Evolutionary conservation across 768 basidiomycete genomes (phyloP), one percentile per base, ranked within the genome.

Genomic region (Wakefieldia striispora): DNA sequence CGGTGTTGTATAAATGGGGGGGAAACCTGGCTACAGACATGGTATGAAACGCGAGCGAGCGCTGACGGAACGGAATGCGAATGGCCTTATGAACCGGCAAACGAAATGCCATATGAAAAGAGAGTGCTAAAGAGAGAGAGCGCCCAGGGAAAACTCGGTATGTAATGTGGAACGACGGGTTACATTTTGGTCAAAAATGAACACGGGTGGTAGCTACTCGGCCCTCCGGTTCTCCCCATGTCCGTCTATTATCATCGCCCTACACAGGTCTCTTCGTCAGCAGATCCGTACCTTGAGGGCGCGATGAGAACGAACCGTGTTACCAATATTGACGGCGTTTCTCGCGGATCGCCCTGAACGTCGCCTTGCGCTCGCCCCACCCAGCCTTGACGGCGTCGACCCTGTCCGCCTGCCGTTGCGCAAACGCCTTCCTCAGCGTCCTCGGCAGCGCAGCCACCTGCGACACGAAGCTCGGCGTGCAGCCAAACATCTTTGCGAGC

Each of bases 291-390:
- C 8, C 29, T 2, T 11, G 11, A 33, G 3, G 1, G 33, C 14
- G 33, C 6, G 29, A 17, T 19, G 24, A 43, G 17, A 37, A 41
- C 40, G 26, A 59, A 73, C 49, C 36, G 7, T 14, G 10, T 41
- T 75, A 92, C 90, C 90, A 92, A 61, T 84, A 76, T 63, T 82
- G 77, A 56, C 79, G 80, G 55, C 88, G 76, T 67, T 84, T 88
- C 62, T 73, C 74, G 57, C 76, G 70, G 43, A 91, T 81, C n/a
- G 83, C 84, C 65, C 73, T 75, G 5, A 79, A 72, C 47, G 84
- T 71, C 37, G 75, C 58, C 67, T 83, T 84, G 62, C 77, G 77
- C 69, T 90, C 85, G 20, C 87, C 84, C 90, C 91, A 91, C 52
- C 73, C 71, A 23, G 71, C 77, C 54, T 80, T 73, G 26, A 70